Base-by-base conservation (phyloP, 2,329 filamentous ascomycete genomes). In the Claviceps sp. region DNA sequence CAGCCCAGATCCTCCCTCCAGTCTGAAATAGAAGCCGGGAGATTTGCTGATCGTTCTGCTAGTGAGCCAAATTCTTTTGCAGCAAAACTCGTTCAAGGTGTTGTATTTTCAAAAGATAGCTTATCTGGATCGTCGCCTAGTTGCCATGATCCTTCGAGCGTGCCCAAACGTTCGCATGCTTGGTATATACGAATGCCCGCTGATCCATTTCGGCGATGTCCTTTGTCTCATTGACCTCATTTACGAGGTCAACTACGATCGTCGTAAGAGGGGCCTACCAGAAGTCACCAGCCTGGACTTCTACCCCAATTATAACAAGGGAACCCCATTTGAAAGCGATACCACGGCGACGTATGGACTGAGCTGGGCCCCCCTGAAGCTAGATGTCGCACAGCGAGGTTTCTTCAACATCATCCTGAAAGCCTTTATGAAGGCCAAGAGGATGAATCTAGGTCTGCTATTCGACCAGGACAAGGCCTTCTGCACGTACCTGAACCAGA, bases 121-220 rank as follows among this genome's bases (percentile, higher is more conserved):
- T 0, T 54, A 65, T 2, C 52, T 70, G 5, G 68, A 70, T 20
- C 56, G 65, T 17, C 58, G 66, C 1, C 38, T 68, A 1, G 50
- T 69, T 0, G 65, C 68, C 2, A 54, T 68, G n/a, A 61, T 70
- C 14, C 52, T 69, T 1, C 61, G 65, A 6, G 58, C 59, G 1
- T 66, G 62, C 37, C 64, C 62, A 0, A 50, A 62, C 1, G 54
- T 69, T 8, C 59, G 55, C 4, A 65, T 63, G 59, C 1, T 70
- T 14, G 66, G 68, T 2, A 56, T 70, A 2, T 70, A 69, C 50
- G 60, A 66, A 47, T 70, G 68, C 26, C 66, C 65, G 0, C 52
- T 69, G 1, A 55, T 70, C 4, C 63, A 68, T 29, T 59, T 67
- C n/a, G 67, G 65, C 9, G 67, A 70, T 22, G 50, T 67, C 0